These are phyloP conservation scores for Camelina hispida DNA, from an alignment of 345 rosid species.

Conservation along the genomic window DNA sequence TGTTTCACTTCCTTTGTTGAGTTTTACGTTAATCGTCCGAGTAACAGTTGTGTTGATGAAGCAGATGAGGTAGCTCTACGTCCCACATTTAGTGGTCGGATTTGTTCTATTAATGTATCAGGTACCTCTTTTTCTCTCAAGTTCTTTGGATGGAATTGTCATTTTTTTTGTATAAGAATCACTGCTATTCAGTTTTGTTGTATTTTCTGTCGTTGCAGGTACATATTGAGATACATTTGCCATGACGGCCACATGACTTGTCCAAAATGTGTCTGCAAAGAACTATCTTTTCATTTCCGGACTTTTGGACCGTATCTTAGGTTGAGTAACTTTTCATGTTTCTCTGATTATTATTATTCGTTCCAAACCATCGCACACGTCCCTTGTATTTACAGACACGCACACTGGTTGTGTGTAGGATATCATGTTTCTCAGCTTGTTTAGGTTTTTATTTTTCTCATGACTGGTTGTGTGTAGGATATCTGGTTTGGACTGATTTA, in stretches of 20 bases:
- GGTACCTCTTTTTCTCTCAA: conserved; percentile 22
- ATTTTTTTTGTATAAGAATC: neutral
- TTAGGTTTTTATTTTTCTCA: neutral
- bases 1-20: neutral
- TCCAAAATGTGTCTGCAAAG: conserved; percentile 45
- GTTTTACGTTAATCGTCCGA: conserved; percentile 38
- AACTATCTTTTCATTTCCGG: conserved; percentile 69
- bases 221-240: conserved; percentile 59
- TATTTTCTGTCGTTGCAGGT: conserved; percentile 48
- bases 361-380: neutral
- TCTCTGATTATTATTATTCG: neutral
- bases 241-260: conserved; percentile 46
- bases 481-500: conserved; percentile 5
- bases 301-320: conserved; percentile 64
- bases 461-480: conserved; percentile 3
- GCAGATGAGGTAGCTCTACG: conserved; percentile 77
- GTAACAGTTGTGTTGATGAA: conserved; percentile 86
- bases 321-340: conserved; percentile 43
- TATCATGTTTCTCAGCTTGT: neutral
- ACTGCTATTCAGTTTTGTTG: conserved; percentile 21
- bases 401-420: neutral
- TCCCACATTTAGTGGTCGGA: conserved; percentile 64
- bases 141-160: neutral
- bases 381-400: neutral
- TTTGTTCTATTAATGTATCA: conserved; percentile 61